Conservation (phyloP, 768 basidiomycete genomes). For the Macrolepiota dolichaula region DNA sequence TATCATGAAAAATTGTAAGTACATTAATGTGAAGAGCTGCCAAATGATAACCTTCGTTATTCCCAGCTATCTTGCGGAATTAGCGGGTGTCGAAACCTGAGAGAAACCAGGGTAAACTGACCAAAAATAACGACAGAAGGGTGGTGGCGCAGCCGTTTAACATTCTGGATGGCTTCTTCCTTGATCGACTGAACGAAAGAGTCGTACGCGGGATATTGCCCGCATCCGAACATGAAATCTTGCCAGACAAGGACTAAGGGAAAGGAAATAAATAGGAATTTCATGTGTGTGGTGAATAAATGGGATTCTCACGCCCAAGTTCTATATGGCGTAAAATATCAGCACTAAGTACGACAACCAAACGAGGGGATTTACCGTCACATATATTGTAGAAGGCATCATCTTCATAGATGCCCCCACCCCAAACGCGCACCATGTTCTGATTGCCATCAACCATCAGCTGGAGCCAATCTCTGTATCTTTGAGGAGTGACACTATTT, state of each 20-base stretch:
- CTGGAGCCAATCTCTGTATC: slow-evolving; percentile 81
- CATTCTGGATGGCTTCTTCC: slow-evolving; percentile 79
- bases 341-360: background rate
- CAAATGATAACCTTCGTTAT: slow-evolving; percentile 61
- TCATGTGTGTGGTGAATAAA: background rate
- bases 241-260: slow-evolving; percentile 88
- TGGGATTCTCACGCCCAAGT: slow-evolving; percentile 55
- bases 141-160: slow-evolving; percentile 81
- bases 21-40: background rate
- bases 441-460: slow-evolving; percentile 88
- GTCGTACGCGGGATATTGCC: slow-evolving; percentile 89
- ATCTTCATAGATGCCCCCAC: slow-evolving; percentile 85
- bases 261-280: slow-evolving; percentile 4
- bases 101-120: slow-evolving; percentile 26
- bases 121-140: slow-evolving; percentile 89
- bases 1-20: slow-evolving; percentile 17
- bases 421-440: slow-evolving; percentile 92
- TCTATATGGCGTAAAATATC: slow-evolving; percentile 33
- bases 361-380: slow-evolving; percentile 47
- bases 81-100: background rate
- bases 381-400: slow-evolving; percentile 84
- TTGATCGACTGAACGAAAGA: slow-evolving; percentile 71
- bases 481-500: slow-evolving; percentile 38
- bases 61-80: slow-evolving; percentile 51
- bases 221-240: slow-evolving; percentile 97